Evolutionary conservation across 2,329 filamentous ascomycete species (phyloP).

Genomic region (Talaromyces marneffei): DNA sequence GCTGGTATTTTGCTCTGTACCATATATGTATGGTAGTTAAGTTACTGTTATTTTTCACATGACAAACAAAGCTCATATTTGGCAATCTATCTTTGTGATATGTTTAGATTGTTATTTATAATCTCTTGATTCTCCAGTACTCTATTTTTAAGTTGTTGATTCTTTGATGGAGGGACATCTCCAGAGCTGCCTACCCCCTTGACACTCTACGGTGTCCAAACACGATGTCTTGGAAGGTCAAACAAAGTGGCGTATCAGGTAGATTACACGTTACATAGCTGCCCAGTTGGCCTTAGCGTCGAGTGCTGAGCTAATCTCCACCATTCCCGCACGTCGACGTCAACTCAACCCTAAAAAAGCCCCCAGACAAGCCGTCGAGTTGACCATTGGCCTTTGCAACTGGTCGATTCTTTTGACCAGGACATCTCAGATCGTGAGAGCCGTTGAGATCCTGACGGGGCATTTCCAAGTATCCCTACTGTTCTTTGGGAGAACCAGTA

Average conservation of each 20-base stretch:
- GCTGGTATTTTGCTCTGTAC: background rate
- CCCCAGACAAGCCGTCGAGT: too few species aligned
- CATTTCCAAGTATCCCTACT: background rate
- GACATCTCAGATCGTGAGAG: background rate
- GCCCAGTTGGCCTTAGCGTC: background rate
- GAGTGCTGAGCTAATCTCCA: background rate
- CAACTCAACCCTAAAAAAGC: slow-evolving; percentile 3
- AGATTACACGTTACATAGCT: background rate
- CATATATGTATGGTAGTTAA: too few species aligned
- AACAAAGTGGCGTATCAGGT: background rate
- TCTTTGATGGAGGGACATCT: background rate
- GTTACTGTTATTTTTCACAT: background rate
- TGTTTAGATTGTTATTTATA: background rate
- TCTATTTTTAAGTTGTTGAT: background rate
- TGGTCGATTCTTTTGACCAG: background rate
- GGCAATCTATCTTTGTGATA: background rate
- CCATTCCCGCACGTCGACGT: background rate
- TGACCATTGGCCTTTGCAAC: background rate
- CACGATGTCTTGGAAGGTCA: background rate
- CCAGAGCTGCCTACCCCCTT: background rate
- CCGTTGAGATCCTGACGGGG: background rate
- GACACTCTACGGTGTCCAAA: background rate
- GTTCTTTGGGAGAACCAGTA: background rate
- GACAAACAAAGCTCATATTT: background rate
- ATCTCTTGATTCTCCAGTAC: background rate